Evolutionary conservation across 331 rosid genomes (phyloP).

Genomic region (Stylosanthes scabra): DNA sequence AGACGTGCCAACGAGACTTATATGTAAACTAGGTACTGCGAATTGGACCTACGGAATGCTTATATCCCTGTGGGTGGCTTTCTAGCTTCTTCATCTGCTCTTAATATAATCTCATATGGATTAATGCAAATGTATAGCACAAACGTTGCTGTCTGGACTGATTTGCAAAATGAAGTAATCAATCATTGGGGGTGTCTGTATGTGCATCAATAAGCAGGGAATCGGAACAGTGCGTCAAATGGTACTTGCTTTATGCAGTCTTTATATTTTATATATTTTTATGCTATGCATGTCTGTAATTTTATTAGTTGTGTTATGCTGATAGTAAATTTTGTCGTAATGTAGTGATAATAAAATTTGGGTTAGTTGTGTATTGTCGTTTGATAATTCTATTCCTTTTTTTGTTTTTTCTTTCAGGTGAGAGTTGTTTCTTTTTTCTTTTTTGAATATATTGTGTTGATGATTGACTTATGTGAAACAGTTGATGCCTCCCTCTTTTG

Average conservation of each 20-base stretch:
- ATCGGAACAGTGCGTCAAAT: slow-evolving; percentile 33
- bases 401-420: too few species aligned
- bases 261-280: slow-evolving; percentile 13
- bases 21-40: slow-evolving; percentile 34
- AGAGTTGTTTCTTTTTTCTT: too few species aligned
- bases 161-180: slow-evolving; percentile 33
- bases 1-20: too few species aligned
- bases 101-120: slow-evolving; percentile 11
- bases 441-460: too few species aligned
- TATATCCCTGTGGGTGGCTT: slow-evolving; percentile 28
- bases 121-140: slow-evolving; percentile 32
- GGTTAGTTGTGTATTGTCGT: too few species aligned
- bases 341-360: too few species aligned
- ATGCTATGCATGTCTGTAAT: too few species aligned
- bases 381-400: too few species aligned
- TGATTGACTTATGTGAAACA: too few species aligned
- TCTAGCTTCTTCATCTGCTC: slow-evolving; percentile 35
- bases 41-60: slow-evolving; percentile 29
- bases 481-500: too few species aligned
- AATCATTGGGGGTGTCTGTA: slow-evolving; percentile 14
- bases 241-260: slow-evolving; percentile 30
- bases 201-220: slow-evolving; percentile 36
- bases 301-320: too few species aligned
- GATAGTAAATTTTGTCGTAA: too few species aligned
- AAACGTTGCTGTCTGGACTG: slow-evolving; percentile 34